Conservation (phyloP, 1,139 yeast species). For the Lodderomyces margitis region DNA sequence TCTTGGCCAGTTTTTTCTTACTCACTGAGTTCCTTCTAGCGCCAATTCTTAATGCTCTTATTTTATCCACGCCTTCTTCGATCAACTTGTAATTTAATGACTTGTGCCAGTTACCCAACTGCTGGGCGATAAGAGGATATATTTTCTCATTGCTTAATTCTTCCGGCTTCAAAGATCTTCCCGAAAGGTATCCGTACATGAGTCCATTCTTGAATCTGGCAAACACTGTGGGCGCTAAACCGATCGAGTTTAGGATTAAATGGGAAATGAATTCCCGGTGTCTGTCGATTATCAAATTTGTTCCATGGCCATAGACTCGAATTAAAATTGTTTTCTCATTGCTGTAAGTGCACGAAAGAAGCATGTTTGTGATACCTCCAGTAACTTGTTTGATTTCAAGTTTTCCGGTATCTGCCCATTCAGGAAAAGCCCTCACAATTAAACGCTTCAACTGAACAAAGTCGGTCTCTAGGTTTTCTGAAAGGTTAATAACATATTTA, state of each 20-base stretch:
- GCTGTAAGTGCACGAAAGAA: conserved; percentile 48
- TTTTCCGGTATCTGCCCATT: conserved; percentile 26
- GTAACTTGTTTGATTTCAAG: conserved; percentile 47
- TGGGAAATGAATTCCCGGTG: conserved; percentile 77
- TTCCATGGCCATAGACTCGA: conserved; percentile 76
- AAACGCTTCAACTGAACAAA: conserved; percentile 33
- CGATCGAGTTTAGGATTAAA: conserved; percentile 55
- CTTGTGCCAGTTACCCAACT: conserved; percentile 72
- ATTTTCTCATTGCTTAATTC: conserved; percentile 50
- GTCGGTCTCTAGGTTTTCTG: conserved; percentile 29
- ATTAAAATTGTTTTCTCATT: conserved; percentile 50
- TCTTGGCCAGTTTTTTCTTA: conserved; percentile 17
- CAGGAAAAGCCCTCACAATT: conserved; percentile 35
- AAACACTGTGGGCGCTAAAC: conserved; percentile 67
- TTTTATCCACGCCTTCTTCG: conserved; percentile 48
- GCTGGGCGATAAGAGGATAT: conserved; percentile 61
- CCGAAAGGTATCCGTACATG: conserved; percentile 68
- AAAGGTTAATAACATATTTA: conserved; percentile 32
- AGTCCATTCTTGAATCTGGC: conserved; percentile 74
- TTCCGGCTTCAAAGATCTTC: conserved; percentile 57
- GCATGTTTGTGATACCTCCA: conserved; percentile 81
- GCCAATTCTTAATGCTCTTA: conserved; percentile 29
- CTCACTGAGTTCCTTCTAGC: conserved; percentile 13
- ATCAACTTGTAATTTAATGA: conserved; percentile 44
- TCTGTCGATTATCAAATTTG: conserved; percentile 70